Evolutionary conservation across 2,329 filamentous ascomycete genomes (phyloP), one percentile per base, ranked within the genome.

Genomic region (Trichoderma harzianum): DNA sequence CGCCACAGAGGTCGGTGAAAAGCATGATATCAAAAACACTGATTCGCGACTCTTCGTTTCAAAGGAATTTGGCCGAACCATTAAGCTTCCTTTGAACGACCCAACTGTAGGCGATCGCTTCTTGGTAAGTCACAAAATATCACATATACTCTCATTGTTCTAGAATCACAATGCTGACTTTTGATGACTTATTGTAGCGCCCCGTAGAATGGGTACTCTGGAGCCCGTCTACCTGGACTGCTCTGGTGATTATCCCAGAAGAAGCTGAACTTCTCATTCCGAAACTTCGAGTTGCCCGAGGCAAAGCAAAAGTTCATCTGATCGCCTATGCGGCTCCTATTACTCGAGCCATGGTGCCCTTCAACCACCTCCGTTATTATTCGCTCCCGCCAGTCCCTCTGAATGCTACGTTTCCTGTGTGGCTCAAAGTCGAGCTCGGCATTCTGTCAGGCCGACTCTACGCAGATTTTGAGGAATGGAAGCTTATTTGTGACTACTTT

Each of bases 141-240:
- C 3, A 43, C 34, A 12, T 68, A n/a, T 3, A 12, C 1, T 2
- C 3, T 53, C 16, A 7, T 12, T 34, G 14, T 36, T 53, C 11
- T 26, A 64, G 32, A 14, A 39, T 39, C 36, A 18, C 21, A 5
- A 47, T 68, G 18, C 57, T 69, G 24, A 71, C 34, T 14, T 18
- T 53, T 16, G 10, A 39, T 12, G 26, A 7, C 7, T 24, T 21
- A 16, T 32, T 30, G 36, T 73, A 85, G 73, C 81, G 84, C 1
- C 82, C 86, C 0, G 87, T 91, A 0, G 86, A 89, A 30, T 93
- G 89, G 89, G 76, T 93, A 2, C 78, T 92, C 0, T 91, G 86
- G 85, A 87, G 85, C 72, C 74, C 75, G 0, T n/a, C 74, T 0
- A 80, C 80, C 0, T 76, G 86, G 8, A 85, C 82, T 0, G 90